Conservation (phyloP, 164 flowering plant genomes). For the Sedum album region DNA sequence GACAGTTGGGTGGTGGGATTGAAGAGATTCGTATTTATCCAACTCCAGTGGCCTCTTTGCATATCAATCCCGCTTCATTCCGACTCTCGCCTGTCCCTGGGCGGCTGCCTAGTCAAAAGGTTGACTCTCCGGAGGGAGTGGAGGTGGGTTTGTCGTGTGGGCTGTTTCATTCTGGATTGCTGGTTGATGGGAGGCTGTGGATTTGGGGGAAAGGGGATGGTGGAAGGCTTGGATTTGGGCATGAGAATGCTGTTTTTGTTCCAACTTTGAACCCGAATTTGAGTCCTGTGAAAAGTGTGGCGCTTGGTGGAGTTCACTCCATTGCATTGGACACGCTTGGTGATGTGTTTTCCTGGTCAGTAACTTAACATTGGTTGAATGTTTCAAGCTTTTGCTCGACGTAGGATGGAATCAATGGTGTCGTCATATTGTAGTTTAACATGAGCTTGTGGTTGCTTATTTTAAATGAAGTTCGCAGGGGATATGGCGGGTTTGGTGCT, state of each 20-base stretch:
- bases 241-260: constrained; percentile 52
- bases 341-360: constrained; percentile 79
- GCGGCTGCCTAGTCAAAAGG: no score
- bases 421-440: neutral
- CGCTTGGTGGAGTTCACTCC: constrained; percentile 86
- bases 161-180: constrained; percentile 65
- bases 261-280: constrained; percentile 61
- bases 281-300: constrained; percentile 35
- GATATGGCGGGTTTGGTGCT: constrained; percentile 98
- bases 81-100: constrained; percentile 46
- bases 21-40: constrained; percentile 48
- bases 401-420: neutral
- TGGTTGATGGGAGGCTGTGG: constrained; percentile 67
- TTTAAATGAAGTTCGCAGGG: constrained; percentile 71
- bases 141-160: constrained; percentile 82
- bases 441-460: constrained; percentile 7
- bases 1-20: constrained; percentile 45
- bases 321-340: constrained; percentile 51
- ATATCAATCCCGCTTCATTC: constrained; percentile 38
- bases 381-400: neutral
- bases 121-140: no score
- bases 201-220: constrained; percentile 97
- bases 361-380: constrained; percentile 10
- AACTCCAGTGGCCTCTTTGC: constrained; percentile 44
- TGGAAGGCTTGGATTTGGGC: constrained; percentile 79